A percentile compares a stretch with the other conserved stretches of the same genome.
Conservation (phyloP, 352 stramenopile species). For the Halophytophthora batemanensis region DNA sequence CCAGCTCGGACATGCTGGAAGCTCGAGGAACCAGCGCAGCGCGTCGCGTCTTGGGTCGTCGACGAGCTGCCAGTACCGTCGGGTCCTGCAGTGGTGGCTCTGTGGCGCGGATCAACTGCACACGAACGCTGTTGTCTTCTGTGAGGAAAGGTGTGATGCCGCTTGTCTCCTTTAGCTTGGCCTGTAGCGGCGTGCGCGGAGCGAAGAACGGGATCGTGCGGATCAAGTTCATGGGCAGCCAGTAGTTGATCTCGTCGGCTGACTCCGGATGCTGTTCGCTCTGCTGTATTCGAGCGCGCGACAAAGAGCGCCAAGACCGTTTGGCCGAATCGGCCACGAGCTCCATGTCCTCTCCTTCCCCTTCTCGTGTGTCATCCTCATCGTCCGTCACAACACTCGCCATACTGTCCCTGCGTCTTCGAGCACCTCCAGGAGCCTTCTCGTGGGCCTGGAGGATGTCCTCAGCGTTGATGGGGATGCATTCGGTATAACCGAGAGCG, state of each 20-base stretch:
- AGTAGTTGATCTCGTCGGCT: conserved; percentile 50
- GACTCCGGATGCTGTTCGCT: background rate
- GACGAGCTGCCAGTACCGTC: conserved; percentile 12
- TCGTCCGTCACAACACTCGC: conserved; percentile 27
- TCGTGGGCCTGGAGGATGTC: conserved; percentile 51
- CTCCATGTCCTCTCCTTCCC: conserved; percentile 15
- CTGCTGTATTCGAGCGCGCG: conserved; percentile 6
- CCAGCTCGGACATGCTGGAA: conserved; percentile 29
- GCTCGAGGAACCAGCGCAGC: conserved; percentile 32
- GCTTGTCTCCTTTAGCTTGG: conserved; percentile 76
- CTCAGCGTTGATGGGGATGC: conserved; percentile 56
- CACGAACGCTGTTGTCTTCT: conserved; percentile 68
- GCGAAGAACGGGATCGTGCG: conserved; percentile 76
- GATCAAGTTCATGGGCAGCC: conserved; percentile 72
- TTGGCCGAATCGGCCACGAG: conserved; percentile 7
- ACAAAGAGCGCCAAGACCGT: conserved; percentile 4
- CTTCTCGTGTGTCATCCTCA: conserved; percentile 19
- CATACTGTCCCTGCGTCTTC: conserved; percentile 33
- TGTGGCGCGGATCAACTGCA: conserved; percentile 74
- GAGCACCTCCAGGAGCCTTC: conserved; percentile 40
- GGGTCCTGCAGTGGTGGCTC: conserved; percentile 71
- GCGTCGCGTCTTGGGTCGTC: conserved; percentile 34
- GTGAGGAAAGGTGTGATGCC: conserved; percentile 60
- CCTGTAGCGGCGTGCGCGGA: conserved; percentile 63
- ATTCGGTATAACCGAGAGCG: conserved; percentile 71